These are phyloP conservation scores for Xylariaceae sp. DNA, from an alignment of 2,329 filamentous ascomycete genomes.

Conservation along the genomic window DNA sequence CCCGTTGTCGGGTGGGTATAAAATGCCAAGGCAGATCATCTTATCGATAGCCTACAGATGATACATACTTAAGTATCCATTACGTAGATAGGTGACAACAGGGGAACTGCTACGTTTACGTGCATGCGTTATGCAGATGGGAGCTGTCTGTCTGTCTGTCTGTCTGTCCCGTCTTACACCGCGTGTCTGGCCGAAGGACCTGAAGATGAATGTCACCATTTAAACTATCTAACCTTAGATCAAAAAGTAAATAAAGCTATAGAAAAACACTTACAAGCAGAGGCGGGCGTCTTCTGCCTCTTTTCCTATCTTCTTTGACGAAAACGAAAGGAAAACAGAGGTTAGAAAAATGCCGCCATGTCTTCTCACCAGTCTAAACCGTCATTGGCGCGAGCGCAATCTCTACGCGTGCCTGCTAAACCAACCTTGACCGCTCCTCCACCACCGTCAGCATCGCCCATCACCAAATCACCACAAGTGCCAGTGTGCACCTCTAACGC, in stretches of 20 bases:
- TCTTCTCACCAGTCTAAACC: constrained; percentile 30
- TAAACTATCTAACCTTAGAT: not conserved
- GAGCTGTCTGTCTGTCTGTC: too few species aligned
- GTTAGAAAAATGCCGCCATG: constrained; percentile 29
- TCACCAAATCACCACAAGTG: constrained; percentile 18
- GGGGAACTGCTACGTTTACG: not conserved
- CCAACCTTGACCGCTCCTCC: constrained; percentile 28
- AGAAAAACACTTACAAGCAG: not conserved
- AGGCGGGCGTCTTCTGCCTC: not conserved
- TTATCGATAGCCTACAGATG: too few species aligned
- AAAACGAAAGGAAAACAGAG: not conserved
- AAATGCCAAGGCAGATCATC: not conserved
- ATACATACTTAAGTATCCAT: too few species aligned
- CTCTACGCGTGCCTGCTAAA: constrained; percentile 26
- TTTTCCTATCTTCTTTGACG: not conserved
- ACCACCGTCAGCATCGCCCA: constrained; percentile 19
- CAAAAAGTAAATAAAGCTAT: not conserved
- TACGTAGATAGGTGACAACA: too few species aligned
- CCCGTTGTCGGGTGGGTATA: too few species aligned
- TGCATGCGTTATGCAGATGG: too few species aligned
- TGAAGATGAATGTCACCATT: too few species aligned
- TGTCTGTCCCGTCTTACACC: too few species aligned
- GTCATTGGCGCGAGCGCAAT: constrained; percentile 30
- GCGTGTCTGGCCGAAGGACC: too few species aligned
- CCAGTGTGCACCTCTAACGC: constrained; percentile 46